Evolutionary conservation across 1,139 yeast species (phyloP).

Genomic region (Yamadazyma songkhlaensis): DNA sequence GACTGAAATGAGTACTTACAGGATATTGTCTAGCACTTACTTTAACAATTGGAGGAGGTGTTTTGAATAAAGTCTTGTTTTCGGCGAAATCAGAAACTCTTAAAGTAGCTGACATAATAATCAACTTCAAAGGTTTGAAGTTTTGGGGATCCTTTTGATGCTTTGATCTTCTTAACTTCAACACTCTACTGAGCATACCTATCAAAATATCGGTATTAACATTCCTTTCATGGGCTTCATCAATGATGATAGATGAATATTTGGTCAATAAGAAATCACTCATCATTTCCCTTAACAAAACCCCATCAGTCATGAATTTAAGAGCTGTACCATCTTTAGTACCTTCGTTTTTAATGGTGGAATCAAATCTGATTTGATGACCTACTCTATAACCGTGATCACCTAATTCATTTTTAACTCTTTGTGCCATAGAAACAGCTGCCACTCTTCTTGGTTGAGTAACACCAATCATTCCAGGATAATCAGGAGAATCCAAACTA

Average conservation of each 20-base stretch:
- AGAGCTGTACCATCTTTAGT: constrained; percentile 59
- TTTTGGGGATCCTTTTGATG: constrained; percentile 44
- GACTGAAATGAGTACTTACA: constrained; percentile 87
- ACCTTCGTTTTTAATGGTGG: constrained; percentile 58
- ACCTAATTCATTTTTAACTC: constrained; percentile 84
- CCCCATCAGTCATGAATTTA: constrained; percentile 99
- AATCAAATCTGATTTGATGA: constrained; percentile 88
- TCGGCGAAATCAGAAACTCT: constrained; percentile 92
- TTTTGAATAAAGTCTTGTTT: constrained; percentile 63
- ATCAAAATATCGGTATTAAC: constrained; percentile 93
- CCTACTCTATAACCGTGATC: constrained; percentile 76
- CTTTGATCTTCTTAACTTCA: constrained; percentile 65
- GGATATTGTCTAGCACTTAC: constrained; percentile 97
- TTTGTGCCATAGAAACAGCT: constrained; percentile 93
- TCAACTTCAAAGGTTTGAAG: constrained; percentile 60
- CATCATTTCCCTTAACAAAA: constrained; percentile 87
- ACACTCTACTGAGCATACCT: constrained; percentile 90
- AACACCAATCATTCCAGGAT: constrained; percentile 91
- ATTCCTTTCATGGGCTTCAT: constrained; percentile 97
- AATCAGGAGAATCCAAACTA: constrained; percentile 49
- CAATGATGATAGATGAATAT: constrained; percentile 85
- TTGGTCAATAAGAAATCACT: constrained; percentile 74
- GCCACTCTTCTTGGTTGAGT: constrained; percentile 99
- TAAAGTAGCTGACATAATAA: constrained; percentile 93
- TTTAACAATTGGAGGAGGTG: constrained; percentile 83